phyloP scores from a whole-genome alignment of 768 basidiomycete genomes.

The Termitomyces sp. region DNA sequence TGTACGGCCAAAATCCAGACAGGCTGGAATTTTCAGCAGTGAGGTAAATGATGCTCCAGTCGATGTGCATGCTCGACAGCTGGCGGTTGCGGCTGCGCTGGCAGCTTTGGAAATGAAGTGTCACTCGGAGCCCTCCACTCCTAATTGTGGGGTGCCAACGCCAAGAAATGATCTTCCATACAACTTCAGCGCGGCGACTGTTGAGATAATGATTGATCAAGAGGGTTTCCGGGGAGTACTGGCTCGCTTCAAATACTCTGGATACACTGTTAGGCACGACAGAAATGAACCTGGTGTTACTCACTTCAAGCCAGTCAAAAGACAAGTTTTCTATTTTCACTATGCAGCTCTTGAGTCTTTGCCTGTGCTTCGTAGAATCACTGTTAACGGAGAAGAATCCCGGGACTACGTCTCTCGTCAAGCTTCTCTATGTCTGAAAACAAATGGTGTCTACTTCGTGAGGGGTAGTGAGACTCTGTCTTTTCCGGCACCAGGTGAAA shows the following conservation, averaged over 20 bases:
- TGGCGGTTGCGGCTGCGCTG: slow-evolving; percentile 9
- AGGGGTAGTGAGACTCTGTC: slow-evolving; percentile 53
- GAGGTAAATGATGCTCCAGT: not conserved
- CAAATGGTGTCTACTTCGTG: slow-evolving; percentile 73
- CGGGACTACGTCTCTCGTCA: slow-evolving; percentile 76
- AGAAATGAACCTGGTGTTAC: slow-evolving; percentile 42
- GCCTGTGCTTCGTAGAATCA: slow-evolving; percentile 69
- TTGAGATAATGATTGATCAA: slow-evolving; percentile 77
- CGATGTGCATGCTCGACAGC: not conserved
- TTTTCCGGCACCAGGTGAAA: slow-evolving; percentile 14
- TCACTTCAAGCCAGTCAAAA: slow-evolving; percentile 58
- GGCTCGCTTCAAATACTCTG: slow-evolving; percentile 55
- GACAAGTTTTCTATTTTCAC: slow-evolving; percentile 65
- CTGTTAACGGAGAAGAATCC: slow-evolving; percentile 59
- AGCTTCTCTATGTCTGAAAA: slow-evolving; percentile 62
- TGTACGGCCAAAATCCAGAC: not conserved
- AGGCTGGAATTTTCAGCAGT: not conserved
- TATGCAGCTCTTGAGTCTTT: slow-evolving; percentile 60
- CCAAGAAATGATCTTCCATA: not conserved
- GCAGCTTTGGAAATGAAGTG: slow-evolving; percentile 10
- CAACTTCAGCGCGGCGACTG: slow-evolving; percentile 17
- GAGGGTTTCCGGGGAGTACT: slow-evolving; percentile 70
- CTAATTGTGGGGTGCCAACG: not conserved
- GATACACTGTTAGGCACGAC: slow-evolving; percentile 32
- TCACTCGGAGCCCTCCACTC: slow-evolving; percentile 12